Base-by-base conservation (phyloP, 768 basidiomycete species). In the Mycena pura region DNA sequence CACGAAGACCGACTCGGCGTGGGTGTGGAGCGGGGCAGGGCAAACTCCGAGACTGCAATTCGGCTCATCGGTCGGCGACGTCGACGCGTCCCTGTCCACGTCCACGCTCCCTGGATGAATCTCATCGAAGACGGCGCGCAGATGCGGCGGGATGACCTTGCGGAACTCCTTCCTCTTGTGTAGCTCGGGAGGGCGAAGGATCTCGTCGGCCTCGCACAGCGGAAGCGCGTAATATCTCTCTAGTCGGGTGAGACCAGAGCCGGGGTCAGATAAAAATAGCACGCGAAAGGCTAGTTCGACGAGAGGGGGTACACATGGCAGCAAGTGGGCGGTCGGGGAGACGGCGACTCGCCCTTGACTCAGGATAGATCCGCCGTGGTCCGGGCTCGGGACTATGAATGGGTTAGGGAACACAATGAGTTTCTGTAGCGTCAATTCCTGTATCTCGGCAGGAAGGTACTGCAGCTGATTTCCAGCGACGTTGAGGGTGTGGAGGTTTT, bases 381-480 rank as follows among this genome's bases (percentile, higher is more conserved):
- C 17, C 17, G 9, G 9, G 34, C 22, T n/a, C 15, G 43, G 46
- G 0, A 36, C 58, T 6, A 84, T 60, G 72, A 90, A 92, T 0
- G 83, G 89, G 63, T 93, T 92, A 0, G 85, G 86, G 36, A 83
- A 70, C 3, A 91, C 68, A 19, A 69, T 63, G 6, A 91, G 74
- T 9, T 69, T 76, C 19, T 69, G 68, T 1, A 91, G 75, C n/a
- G 70, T 77, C 83, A 90, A 85, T 28, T 74, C 69, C n/a, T 81
- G 71, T 69, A 92, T 81, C 68, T 92, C 89, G 7, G 86, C 81
- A 14, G 91, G 91, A 0, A 92, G 72, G 70, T 82, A 89, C 54
- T 70, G 66, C 2, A 92, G 73, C 29, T 74, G 71, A 70, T 92
- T 92, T 52, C 80, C 78, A 0, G 87, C 78, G 4, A 92, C 66